These are phyloP conservation scores for Alternaria burnsii DNA, from an alignment of 2,329 filamentous ascomycete species.

Conservation along the genomic window DNA sequence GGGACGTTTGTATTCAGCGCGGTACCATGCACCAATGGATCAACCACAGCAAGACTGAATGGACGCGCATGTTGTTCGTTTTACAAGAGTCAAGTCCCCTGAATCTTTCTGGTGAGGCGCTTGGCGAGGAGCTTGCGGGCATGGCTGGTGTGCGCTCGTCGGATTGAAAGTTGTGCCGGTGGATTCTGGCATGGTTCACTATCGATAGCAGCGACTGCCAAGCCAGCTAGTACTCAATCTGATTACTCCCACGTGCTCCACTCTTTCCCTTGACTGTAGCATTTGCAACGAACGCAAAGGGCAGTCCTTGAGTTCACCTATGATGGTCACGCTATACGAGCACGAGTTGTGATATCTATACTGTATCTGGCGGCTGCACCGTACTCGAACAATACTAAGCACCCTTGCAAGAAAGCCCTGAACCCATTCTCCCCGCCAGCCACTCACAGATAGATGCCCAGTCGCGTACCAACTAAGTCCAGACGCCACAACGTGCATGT, in stretches of 20 bases:
- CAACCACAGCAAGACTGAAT: conserved; percentile 45
- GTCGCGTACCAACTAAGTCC: conserved; percentile 15
- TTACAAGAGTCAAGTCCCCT: conserved; percentile 48
- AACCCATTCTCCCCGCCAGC: conserved; percentile 35
- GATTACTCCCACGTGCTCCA: conserved; percentile 22
- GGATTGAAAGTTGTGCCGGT: conserved; percentile 27
- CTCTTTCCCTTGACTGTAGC: conserved; percentile 11
- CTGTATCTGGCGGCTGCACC: conserved; percentile 16
- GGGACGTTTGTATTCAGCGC: conserved; percentile 51
- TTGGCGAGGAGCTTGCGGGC: conserved; percentile 46
- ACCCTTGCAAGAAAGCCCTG: conserved; percentile 12
- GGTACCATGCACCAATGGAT: conserved; percentile 54
- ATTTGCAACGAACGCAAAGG: conserved; percentile 6
- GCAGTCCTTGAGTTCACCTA: conserved; percentile 6
- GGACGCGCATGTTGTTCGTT: conserved; percentile 51
- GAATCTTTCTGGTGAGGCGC: conserved; percentile 39
- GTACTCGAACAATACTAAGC: conserved; percentile 42
- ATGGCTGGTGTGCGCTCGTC: conserved; percentile 50
- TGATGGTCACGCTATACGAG: not conserved
- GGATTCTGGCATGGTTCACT: not conserved
- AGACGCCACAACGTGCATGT: conserved; percentile 5
- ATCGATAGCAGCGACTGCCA: conserved; percentile 24
- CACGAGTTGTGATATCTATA: conserved; percentile 17
- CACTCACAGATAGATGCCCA: conserved; percentile 30
- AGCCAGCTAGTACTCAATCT: conserved; percentile 28